Evolutionary conservation across 2,329 filamentous ascomycete genomes (phyloP).

Genomic region (Cladorrhinum sp.): DNA sequence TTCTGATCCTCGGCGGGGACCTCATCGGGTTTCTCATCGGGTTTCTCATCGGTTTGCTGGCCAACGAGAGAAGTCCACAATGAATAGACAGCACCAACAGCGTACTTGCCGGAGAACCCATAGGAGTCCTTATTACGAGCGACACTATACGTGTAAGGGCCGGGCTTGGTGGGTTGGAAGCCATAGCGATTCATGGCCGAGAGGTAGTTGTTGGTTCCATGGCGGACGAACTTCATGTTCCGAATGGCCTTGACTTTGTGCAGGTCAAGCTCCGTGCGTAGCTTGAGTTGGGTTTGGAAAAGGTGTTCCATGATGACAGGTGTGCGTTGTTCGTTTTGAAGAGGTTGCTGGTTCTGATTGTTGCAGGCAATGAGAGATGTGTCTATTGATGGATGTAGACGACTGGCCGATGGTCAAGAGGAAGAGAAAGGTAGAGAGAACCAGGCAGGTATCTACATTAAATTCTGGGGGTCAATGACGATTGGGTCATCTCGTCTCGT

Average conservation of each 20-base stretch:
- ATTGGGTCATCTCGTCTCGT: neutral
- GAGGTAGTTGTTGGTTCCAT: slow-evolving; percentile 63
- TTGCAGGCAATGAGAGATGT: neutral
- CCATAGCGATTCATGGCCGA: slow-evolving; percentile 59
- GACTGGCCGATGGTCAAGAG: slow-evolving; percentile 11
- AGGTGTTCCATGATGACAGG: slow-evolving; percentile 34
- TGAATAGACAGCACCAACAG: slow-evolving; percentile 46
- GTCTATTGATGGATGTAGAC: neutral
- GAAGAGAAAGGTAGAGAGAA: slow-evolving; percentile 2
- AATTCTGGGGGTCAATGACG: neutral
- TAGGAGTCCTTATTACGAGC: slow-evolving; percentile 40
- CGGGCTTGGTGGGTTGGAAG: slow-evolving; percentile 59
- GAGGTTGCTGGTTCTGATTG: neutral
- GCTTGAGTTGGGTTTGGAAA: slow-evolving; percentile 34
- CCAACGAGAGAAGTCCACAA: slow-evolving; percentile 48
- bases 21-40: slow-evolving; percentile 39
- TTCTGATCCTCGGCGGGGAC: slow-evolving; percentile 63
- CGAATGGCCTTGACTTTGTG: slow-evolving; percentile 49
- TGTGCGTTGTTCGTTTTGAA: neutral
- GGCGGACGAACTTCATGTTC: slow-evolving; percentile 58
- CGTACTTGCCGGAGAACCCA: neutral
- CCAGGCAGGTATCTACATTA: neutral
- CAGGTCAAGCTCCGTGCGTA: slow-evolving; percentile 37
- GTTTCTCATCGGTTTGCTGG: slow-evolving; percentile 33
- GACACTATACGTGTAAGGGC: slow-evolving; percentile 56